Evolutionary conservation across 805 yeast genomes (phyloP).

Genomic region (Saturnispora zaruensis): DNA sequence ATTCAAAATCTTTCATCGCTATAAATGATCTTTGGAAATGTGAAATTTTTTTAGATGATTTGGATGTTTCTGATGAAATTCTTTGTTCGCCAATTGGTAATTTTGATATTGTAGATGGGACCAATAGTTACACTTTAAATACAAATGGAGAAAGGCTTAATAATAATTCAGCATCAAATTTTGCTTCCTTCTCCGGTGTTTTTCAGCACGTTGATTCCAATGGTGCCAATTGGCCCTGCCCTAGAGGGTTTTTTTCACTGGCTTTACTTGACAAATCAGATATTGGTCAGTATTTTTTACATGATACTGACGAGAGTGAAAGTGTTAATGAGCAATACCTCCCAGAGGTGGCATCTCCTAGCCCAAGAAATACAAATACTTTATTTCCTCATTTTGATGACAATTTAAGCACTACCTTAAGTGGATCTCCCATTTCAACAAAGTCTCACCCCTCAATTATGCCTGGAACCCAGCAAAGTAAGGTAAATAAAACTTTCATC

Average conservation of each 20-base stretch:
- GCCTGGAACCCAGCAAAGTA: background rate
- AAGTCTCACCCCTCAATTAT: background rate
- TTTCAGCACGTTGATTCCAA: slow-evolving; percentile 14
- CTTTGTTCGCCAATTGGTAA: slow-evolving; percentile 27
- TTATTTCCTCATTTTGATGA: background rate
- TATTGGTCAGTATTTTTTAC: slow-evolving; percentile 6
- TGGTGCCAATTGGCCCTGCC: slow-evolving; percentile 25
- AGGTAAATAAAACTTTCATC: background rate
- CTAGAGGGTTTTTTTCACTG: slow-evolving; percentile 24
- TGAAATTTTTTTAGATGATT: slow-evolving; percentile 28
- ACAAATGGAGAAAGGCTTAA: slow-evolving; percentile 14
- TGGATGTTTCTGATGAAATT: slow-evolving; percentile 24
- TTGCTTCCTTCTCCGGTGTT: slow-evolving; percentile 19
- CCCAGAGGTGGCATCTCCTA: background rate
- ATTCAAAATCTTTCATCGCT: slow-evolving; percentile 23
- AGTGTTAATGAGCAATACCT: background rate
- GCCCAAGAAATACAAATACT: background rate
- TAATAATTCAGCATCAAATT: slow-evolving; percentile 2
- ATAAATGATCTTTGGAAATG: slow-evolving; percentile 29
- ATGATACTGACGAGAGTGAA: background rate
- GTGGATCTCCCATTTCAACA: slow-evolving; percentile 1
- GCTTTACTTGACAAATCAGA: slow-evolving; percentile 16
- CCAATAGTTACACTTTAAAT: slow-evolving; percentile 16
- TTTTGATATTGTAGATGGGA: slow-evolving; percentile 19
- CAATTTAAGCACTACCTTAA: background rate